Evolutionary conservation across 208 protist genomes (phyloP).

Genomic region (Acanthamoeba royreba): DNA sequence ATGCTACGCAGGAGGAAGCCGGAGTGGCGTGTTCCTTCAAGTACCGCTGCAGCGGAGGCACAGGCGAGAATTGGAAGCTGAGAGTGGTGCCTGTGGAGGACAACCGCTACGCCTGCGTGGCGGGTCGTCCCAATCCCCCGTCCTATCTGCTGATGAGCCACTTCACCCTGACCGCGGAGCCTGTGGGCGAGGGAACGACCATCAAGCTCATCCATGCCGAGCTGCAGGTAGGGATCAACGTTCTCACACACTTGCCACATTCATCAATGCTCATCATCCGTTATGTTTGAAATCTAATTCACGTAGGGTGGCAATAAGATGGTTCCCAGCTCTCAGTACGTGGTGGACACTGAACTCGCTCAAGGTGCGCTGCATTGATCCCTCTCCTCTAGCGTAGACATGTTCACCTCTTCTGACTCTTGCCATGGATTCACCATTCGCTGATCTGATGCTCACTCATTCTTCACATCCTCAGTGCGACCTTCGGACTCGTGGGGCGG

Average conservation of each 20-base stretch:
- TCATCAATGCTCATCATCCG: not conserved
- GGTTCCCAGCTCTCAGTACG: not conserved
- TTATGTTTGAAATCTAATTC: not conserved
- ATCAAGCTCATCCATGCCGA: not conserved
- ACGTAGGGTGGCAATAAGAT: not conserved
- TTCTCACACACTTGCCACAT: not conserved
- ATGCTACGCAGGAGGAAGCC: not conserved
- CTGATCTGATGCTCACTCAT: not conserved
- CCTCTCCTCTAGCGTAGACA: too few species aligned
- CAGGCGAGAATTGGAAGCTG: not conserved
- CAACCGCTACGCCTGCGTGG: not conserved
- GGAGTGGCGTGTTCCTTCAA: not conserved
- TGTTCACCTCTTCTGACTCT: not conserved
- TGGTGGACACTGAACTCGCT: not conserved
- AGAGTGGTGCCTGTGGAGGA: not conserved
- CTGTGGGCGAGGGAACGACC: not conserved
- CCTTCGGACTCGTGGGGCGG: not conserved
- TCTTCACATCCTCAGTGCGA: not conserved
- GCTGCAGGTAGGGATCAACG: not conserved
- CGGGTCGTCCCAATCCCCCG: not conserved
- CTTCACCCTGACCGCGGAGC: not conserved
- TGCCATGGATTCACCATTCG: not conserved
- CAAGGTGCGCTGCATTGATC: too few species aligned
- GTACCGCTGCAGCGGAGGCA: not conserved
- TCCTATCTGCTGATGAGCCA: not conserved